Evolutionary conservation across 2,329 filamentous ascomycete genomes (phyloP).

Genomic region (Leptosphaerulina australis): DNA sequence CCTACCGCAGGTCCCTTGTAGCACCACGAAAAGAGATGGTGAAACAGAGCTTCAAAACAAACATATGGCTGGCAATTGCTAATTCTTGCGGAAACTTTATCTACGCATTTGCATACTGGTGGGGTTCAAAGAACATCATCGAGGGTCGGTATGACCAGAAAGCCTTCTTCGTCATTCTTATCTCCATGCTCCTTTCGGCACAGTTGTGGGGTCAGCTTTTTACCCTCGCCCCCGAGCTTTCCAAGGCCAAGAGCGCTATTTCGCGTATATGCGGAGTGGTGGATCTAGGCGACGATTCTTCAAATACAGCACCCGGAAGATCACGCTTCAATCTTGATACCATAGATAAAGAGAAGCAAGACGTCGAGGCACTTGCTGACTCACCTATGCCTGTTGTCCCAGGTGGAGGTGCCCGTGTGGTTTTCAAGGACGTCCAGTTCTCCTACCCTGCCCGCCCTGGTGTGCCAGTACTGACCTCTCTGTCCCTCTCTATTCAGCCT

Average conservation of each 20-base stretch:
- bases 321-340: constrained; percentile 82
- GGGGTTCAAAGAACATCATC: constrained; percentile 74
- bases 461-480: constrained; percentile 60
- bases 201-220: constrained; percentile 78
- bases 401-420: constrained; percentile 59
- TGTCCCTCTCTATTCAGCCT: constrained; percentile 63
- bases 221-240: constrained; percentile 75
- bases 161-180: constrained; percentile 75
- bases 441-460: constrained; percentile 69
- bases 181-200: constrained; percentile 73
- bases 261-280: constrained; percentile 77
- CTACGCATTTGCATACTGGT: constrained; percentile 80
- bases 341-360: constrained; percentile 59
- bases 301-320: constrained; percentile 73
- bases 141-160: constrained; percentile 69
- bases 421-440: constrained; percentile 67
- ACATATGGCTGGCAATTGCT: constrained; percentile 66
- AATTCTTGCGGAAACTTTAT: constrained; percentile 69
- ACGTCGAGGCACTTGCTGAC: constrained; percentile 42
- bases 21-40: constrained; percentile 58
- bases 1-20: constrained; percentile 54
- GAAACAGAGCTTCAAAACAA: constrained; percentile 58
- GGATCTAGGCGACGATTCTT: constrained; percentile 37
- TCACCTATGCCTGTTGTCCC: constrained; percentile 67
- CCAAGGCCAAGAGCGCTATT: constrained; percentile 67